Percentiles rank a stretch among this genome's conserved stretches.
Evolutionary conservation across 2,329 filamentous ascomycete genomes (phyloP).

Genomic region (Trichoderma sp.): DNA sequence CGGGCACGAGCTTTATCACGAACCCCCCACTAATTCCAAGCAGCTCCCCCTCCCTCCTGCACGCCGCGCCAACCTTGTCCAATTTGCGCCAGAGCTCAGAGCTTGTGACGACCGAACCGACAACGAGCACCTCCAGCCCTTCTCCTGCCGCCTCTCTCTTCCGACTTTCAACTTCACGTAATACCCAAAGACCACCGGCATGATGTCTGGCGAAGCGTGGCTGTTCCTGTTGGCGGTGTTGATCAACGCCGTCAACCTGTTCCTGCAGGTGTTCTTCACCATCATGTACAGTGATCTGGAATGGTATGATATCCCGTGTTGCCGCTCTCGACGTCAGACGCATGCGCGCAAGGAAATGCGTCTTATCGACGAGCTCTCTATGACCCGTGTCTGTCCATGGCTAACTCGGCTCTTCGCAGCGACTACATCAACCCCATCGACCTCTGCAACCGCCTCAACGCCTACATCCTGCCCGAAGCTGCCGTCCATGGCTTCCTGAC

Average conservation of each 20-base stretch:
- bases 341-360: constrained; percentile 10
- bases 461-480: constrained; percentile 98
- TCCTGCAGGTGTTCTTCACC: constrained; percentile 99
- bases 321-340: neutral
- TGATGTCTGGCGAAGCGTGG: constrained; percentile 98
- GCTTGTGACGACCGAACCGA: constrained; percentile 27
- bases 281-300: constrained; percentile 99
- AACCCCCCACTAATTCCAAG: constrained; percentile 22
- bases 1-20: constrained; percentile 11
- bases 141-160: neutral
- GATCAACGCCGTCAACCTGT: constrained; percentile 99
- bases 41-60: constrained; percentile 22
- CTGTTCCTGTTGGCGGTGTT: constrained; percentile 96
- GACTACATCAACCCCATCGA: constrained; percentile 99
- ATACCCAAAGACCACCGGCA: constrained; percentile 37
- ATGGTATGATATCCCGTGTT: constrained; percentile 68
- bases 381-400: neutral
- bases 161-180: neutral
- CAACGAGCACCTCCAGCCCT: neutral
- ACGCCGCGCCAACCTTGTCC: constrained; percentile 20
- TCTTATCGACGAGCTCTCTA: constrained; percentile 28
- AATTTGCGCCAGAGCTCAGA: constrained; percentile 17
- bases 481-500: constrained; percentile 96
- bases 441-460: constrained; percentile 99
- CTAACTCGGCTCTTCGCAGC: constrained; percentile 50